phyloP scores from a whole-genome alignment of 2,329 filamentous ascomycete species.

The Cryphonectria nitschkei region DNA sequence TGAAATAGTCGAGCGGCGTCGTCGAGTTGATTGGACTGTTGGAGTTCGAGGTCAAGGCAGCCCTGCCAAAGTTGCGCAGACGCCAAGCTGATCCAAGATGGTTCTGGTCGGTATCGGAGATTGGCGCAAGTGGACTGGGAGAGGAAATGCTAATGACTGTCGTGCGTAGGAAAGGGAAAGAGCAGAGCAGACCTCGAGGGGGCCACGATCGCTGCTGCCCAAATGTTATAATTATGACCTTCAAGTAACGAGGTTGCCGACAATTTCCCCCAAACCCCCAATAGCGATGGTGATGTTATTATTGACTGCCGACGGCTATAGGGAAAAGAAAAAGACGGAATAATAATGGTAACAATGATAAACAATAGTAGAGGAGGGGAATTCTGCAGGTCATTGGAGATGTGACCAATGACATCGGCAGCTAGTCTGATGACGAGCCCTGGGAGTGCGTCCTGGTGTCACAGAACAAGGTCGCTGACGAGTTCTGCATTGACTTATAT shows the following conservation, averaged over 20 bases:
- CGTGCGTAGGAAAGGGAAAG: not conserved
- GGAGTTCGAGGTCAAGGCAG: not conserved
- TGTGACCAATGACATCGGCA: conserved; percentile 12
- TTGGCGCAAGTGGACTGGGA: conserved; percentile 27
- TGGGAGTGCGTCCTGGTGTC: not conserved
- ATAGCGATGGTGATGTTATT: not conserved
- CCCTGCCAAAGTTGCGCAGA: conserved; percentile 16
- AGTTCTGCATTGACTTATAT: conserved; percentile 12
- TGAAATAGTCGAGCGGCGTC: conserved; percentile 23
- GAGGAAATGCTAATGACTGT: not conserved
- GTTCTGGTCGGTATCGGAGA: conserved; percentile 25
- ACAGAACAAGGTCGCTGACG: conserved; percentile 13
- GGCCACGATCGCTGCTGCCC: not conserved
- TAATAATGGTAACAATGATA: not conserved
- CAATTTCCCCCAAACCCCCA: conserved; percentile 24
- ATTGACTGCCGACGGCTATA: conserved; percentile 8
- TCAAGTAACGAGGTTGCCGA: conserved; percentile 11
- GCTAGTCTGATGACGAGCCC: conserved; percentile 11
- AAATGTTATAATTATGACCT: not conserved
- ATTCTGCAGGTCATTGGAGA: conserved; percentile 8
- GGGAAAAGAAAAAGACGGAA: not conserved
- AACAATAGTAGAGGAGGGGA: conserved; percentile 7
- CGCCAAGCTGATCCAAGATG: conserved; percentile 16
- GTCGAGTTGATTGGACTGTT: conserved; percentile 21
- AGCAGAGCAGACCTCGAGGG: not conserved